Conservation (phyloP, 2,329 filamentous ascomycete genomes). For the Elsinoe fawcettii region DNA sequence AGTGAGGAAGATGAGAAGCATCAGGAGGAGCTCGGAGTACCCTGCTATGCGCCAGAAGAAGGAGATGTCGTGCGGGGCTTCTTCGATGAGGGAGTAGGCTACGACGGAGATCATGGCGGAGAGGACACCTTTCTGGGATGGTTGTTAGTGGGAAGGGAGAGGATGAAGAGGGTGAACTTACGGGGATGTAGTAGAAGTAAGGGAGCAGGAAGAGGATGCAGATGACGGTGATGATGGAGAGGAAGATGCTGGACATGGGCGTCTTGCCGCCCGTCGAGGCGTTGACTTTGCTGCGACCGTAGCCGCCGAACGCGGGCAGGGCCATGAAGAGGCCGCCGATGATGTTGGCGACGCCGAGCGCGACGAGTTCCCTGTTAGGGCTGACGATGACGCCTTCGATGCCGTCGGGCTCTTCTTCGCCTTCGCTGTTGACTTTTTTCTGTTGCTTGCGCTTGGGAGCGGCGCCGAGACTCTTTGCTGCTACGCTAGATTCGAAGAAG, state of each 20-base stretch:
- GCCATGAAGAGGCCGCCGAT: slow-evolving; percentile 86
- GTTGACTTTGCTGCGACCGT: slow-evolving; percentile 93
- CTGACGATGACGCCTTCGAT: slow-evolving; percentile 77
- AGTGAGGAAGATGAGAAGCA: slow-evolving; percentile 80
- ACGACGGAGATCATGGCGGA: slow-evolving; percentile 93
- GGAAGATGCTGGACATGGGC: slow-evolving; percentile 84
- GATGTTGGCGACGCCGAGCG: slow-evolving; percentile 84
- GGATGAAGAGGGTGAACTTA: slow-evolving; percentile 42
- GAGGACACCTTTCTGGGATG: slow-evolving; percentile 78
- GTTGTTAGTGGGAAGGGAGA: not conserved
- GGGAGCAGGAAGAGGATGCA: slow-evolving; percentile 77
- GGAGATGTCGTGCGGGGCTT: slow-evolving; percentile 81
- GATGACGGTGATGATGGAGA: slow-evolving; percentile 74
- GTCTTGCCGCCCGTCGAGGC: slow-evolving; percentile 83
- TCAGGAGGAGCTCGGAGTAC: slow-evolving; percentile 77
- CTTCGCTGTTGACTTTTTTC: slow-evolving; percentile 32
- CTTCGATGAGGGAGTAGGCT: slow-evolving; percentile 88
- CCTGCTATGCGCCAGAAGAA: slow-evolving; percentile 85
- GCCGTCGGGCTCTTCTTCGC: slow-evolving; percentile 35
- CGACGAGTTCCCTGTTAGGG: slow-evolving; percentile 87
- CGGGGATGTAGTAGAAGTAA: slow-evolving; percentile 92
- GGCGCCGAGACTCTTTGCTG: slow-evolving; percentile 76
- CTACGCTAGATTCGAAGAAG: slow-evolving; percentile 97
- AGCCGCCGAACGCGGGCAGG: slow-evolving; percentile 89
- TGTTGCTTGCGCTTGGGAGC: slow-evolving; percentile 46